A percentile compares a stretch with the other conserved stretches of the same genome.
phyloP scores from a whole-genome alignment of 106 monocot genomes.

The Narthecium ossifragum region DNA sequence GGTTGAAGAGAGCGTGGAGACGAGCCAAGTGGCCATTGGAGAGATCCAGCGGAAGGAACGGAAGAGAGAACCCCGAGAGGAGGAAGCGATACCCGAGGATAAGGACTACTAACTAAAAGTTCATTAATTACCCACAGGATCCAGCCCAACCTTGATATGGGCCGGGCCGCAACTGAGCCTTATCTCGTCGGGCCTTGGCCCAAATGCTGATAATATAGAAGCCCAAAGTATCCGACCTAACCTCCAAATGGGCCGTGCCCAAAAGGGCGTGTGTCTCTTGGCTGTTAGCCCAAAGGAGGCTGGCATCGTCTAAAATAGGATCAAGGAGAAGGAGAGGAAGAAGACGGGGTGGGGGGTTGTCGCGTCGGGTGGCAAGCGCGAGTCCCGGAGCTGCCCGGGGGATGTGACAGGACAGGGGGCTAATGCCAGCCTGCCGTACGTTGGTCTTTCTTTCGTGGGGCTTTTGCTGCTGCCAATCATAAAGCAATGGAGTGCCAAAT shows the following conservation, averaged over 20 bases:
- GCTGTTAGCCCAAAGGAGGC: no score
- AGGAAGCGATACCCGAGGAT: not conserved
- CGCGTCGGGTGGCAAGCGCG: slow-evolving; percentile 10
- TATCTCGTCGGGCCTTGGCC: no score
- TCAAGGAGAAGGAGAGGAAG: no score
- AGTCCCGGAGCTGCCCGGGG: not conserved
- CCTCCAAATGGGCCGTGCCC: no score
- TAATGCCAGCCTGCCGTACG: not conserved
- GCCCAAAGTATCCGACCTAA: no score
- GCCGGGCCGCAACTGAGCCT: not conserved
- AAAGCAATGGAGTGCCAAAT: slow-evolving; percentile 16
- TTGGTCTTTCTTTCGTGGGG: no score
- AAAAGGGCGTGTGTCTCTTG: no score
- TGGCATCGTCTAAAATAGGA: no score
- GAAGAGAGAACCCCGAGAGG: slow-evolving; percentile 9
- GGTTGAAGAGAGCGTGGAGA: slow-evolving; percentile 15
- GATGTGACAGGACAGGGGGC: slow-evolving; percentile 4
- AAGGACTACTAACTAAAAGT: not conserved
- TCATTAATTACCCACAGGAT: no score
- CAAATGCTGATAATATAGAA: no score
- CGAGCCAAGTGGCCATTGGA: slow-evolving; percentile 30
- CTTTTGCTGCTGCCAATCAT: slow-evolving; percentile 36
- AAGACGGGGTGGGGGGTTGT: no score
- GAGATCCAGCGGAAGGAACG: not conserved
- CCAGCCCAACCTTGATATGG: slow-evolving; percentile 1